Evolutionary conservation across 108 stramenopile genomes (phyloP), one percentile per base, ranked within the genome.

Genomic region (Pseudonitzschia multistriata): DNA sequence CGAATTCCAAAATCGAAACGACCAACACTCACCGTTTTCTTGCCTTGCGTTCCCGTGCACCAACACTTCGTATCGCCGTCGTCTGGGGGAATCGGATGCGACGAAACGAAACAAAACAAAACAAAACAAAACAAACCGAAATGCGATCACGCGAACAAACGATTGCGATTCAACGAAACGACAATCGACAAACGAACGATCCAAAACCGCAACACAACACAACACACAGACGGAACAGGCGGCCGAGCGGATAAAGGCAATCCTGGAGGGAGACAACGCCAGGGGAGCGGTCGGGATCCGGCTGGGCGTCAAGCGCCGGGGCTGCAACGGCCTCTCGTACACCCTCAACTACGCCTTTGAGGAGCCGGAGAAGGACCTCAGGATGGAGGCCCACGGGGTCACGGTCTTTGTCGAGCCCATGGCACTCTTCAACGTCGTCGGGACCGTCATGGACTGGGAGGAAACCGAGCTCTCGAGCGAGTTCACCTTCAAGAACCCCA

Each of bases 401-500:
- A 82, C 66, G 35, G 91, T 99, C 3, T 97, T 83, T 66, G 94
- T 99, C n/a, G 99, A 99, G 68, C 97, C 98, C 27, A 94, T 95
- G 91, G 98, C 99, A 10, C 82, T 98, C 39, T 95, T 99, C 72
- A 93, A 93, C 84, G 83, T 99, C 24, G 94, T 98, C 33, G 99
- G 99, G 45, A 99, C 98, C 8, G 80, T 70, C 34, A 98, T 99
- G 98, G 99, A 99, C 76, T 99, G 79, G 74, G 89, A 96, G 56
- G 97, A 97, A 78, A 89, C 93, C 30, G 98, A 97, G 74, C 82
- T 99, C 67, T 79, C 85, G n/a, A 84, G 92, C 53, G 98, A 98
- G 77, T 99, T 99, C 70, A 98, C 97, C 13, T 99, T 99, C 81
- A 88, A 88, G 39, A 99, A 99, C 85, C 99, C 99, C 4, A 99